phyloP scores from a whole-genome alignment of 192 early-diverging fungal species.

The Backusella psychrophila region DNA sequence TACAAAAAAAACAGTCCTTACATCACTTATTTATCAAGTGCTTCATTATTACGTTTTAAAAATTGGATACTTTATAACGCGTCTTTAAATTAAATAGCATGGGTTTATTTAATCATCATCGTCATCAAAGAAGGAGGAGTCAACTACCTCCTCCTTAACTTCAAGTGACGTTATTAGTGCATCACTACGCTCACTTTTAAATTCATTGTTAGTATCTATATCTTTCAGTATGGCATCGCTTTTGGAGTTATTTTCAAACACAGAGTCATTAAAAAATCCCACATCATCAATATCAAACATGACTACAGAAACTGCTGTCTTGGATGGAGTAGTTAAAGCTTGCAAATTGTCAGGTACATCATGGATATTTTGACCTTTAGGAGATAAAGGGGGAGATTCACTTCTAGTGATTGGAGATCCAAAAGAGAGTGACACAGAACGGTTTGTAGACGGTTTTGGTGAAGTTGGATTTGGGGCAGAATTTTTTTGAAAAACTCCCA shows the following conservation, averaged over 20 bases:
- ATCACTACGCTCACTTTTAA: neutral
- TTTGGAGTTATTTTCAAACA: neutral
- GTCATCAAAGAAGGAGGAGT: neutral
- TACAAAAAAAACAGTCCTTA: no score
- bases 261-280: neutral
- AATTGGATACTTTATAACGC: neutral
- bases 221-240: neutral
- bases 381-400: constrained; percentile 25
- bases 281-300: neutral
- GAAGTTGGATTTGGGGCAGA: neutral
- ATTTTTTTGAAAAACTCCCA: constrained; percentile 22
- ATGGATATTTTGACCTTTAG: neutral
- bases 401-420: constrained; percentile 11
- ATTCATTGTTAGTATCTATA: neutral
- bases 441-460: neutral
- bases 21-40: neutral
- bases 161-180: neutral
- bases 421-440: neutral
- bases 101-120: neutral
- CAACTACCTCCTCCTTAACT: neutral
- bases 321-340: neutral
- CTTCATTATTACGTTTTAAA: neutral
- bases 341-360: neutral
- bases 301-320: neutral
- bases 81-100: neutral